These are phyloP conservation scores for Tillandsia leiboldiana DNA, from an alignment of 176 grass and related monocot species.

Conservation along the genomic window DNA sequence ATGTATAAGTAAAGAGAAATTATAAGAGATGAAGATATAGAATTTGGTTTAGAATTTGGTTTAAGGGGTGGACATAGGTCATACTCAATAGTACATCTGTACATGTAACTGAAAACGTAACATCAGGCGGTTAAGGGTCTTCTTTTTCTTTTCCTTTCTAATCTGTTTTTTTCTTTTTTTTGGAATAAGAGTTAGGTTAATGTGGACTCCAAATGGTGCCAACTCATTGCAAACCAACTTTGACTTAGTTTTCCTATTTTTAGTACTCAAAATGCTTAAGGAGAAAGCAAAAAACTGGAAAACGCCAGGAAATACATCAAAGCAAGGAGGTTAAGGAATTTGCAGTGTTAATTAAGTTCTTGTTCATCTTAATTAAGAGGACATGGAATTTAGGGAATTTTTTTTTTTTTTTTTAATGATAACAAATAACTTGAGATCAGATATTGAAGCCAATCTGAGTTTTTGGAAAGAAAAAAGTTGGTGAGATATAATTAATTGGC, in stretches of 20 bases:
- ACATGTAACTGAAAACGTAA: constrained; percentile 13
- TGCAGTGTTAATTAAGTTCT: too few species aligned
- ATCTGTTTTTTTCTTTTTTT: too few species aligned
- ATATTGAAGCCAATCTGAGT: too few species aligned
- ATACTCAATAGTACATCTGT: constrained; percentile 3
- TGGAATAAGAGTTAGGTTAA: background rate
- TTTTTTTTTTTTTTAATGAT: too few species aligned
- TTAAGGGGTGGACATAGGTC: constrained; percentile 15
- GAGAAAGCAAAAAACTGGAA: background rate
- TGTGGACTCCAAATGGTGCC: constrained; percentile 22
- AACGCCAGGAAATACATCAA: constrained; percentile 6
- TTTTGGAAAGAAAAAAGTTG: too few species aligned
- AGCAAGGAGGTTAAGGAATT: constrained; percentile 11
- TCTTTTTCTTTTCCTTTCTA: too few species aligned
- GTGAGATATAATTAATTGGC: too few species aligned
- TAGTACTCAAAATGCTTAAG: background rate
- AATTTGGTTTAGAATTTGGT: constrained; percentile 16
- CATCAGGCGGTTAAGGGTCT: constrained; percentile 29
- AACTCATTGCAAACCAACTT: constrained; percentile 14
- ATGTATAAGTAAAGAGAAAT: background rate
- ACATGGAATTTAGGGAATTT: too few species aligned
- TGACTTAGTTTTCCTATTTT: constrained; percentile 20
- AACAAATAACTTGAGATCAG: too few species aligned
- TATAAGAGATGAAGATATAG: constrained; percentile 15
- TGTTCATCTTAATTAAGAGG: too few species aligned